phyloP scores from a whole-genome alignment of 768 basidiomycete species.

The Rossbeevera mucosa region DNA sequence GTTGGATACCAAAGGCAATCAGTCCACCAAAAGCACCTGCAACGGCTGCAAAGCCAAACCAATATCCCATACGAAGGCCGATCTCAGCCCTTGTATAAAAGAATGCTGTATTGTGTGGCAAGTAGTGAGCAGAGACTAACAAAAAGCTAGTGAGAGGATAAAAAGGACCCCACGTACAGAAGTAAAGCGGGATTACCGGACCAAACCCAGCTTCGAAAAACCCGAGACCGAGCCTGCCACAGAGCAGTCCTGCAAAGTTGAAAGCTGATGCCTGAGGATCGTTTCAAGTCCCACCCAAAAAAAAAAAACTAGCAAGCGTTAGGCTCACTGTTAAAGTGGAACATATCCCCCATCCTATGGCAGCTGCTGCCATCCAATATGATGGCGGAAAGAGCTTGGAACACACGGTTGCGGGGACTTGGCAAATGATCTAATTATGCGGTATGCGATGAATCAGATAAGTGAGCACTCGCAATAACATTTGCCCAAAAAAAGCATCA shows the following conservation, averaged over 20 bases:
- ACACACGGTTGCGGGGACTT: constrained; percentile 60
- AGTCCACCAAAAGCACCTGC: constrained; percentile 85
- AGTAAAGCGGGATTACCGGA: constrained; percentile 73
- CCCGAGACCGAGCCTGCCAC: constrained; percentile 60
- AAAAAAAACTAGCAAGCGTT: background rate
- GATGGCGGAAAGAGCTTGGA: constrained; percentile 70
- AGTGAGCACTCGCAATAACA: background rate
- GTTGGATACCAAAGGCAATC: constrained; percentile 75
- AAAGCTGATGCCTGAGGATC: constrained; percentile 54
- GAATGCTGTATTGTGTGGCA: constrained; percentile 44
- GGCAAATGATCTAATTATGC: constrained; percentile 53
- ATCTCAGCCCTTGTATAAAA: constrained; percentile 76
- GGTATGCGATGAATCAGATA: background rate
- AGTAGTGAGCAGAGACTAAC: background rate
- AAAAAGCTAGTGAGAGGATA: background rate
- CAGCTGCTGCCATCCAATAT: constrained; percentile 59
- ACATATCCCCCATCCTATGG: constrained; percentile 72
- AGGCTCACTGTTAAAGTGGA: constrained; percentile 62
- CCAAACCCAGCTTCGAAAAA: constrained; percentile 77
- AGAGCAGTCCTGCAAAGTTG: constrained; percentile 55
- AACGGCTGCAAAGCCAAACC: constrained; percentile 82
- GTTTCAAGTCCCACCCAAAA: background rate
- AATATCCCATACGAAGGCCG: constrained; percentile 72
- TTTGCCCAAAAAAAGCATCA: background rate
- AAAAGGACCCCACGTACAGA: constrained; percentile 45